A percentile compares a stretch with the other conserved stretches of the same genome.
Evolutionary conservation across 768 basidiomycete genomes (phyloP).

Genomic region (Pisolithus orientalis): DNA sequence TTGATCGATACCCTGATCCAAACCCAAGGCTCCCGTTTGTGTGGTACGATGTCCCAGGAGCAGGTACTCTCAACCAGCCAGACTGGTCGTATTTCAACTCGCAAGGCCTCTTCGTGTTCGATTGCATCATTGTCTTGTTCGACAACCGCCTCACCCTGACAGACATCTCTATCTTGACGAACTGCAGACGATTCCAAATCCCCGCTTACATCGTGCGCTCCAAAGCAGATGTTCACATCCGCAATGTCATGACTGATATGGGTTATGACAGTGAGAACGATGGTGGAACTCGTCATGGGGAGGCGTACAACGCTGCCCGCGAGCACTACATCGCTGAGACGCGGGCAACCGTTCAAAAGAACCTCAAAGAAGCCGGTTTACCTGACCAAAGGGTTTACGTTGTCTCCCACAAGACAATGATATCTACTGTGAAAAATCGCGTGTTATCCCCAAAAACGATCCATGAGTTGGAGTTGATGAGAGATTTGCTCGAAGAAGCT

Average conservation of each 20-base stretch:
- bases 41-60: slow-evolving; percentile 27
- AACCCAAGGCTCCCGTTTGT: slow-evolving; percentile 8
- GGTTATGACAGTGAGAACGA: slow-evolving; percentile 7
- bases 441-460: background rate
- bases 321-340: slow-evolving; percentile 15
- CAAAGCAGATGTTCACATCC: slow-evolving; percentile 13
- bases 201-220: slow-evolving; percentile 14
- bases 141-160: slow-evolving; percentile 11
- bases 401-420: slow-evolving; percentile 10
- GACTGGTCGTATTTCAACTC: slow-evolving; percentile 25
- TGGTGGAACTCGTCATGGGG: background rate
- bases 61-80: slow-evolving; percentile 17
- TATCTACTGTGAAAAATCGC: slow-evolving; percentile 4
- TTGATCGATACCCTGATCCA: slow-evolving; percentile 18
- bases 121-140: slow-evolving; percentile 13
- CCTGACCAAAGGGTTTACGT: slow-evolving; percentile 18
- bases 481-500: slow-evolving; percentile 2
- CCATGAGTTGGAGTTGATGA: too few relatives aligned
- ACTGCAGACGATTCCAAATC: slow-evolving; percentile 8
- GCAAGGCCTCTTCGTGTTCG: slow-evolving; percentile 19
- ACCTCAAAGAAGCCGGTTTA: slow-evolving; percentile 10
- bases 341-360: slow-evolving; percentile 6
- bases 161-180: slow-evolving; percentile 10
- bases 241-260: slow-evolving; percentile 7
- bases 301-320: slow-evolving; percentile 8